Base-by-base conservation (phyloP, 352 stramenopile species). In the Halophytophthora polymorphica region DNA sequence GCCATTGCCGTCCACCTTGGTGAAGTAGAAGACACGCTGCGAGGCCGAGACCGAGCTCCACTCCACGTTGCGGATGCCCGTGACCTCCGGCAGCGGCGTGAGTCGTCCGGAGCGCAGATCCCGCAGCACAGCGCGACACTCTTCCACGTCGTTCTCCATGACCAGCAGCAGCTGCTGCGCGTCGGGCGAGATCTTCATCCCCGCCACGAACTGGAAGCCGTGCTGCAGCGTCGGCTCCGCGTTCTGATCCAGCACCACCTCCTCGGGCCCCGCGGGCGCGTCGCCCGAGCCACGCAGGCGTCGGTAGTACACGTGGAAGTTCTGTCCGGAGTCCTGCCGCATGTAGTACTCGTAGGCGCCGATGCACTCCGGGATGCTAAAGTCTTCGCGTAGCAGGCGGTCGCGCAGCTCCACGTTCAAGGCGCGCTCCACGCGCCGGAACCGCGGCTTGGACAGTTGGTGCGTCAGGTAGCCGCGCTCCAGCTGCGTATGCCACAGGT, bases 191-290 rank as follows among this genome's bases (percentile, higher is more conserved):
- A 91, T 77, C 58, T 94, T 94, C 64, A 94, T 90, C 36, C 62
- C 64, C 1, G 66, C 59, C 8, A 94, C 69, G 28, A 90, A 82
- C 41, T 86, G 79, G 55, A 86, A 92, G 0, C 64, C 64, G 33
- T 87, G 65, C 39, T 73, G 59, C n/a, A 87, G 57, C 42, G 70
- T 62, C 11, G 61, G 50, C 38, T 90, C 71, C 19, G 65, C 43
- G 58, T 94, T 94, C 64, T 90, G 81, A 56, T 94, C 67, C 13
- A 94, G 58, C 48, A 94, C 73, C 39, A 87, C 59, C 66, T 90
- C 58, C 42, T 87, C 70, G 7, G 34, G n/a, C 5, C n/a, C 25
- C 13, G 25, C 53, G 56, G 50, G 45, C 37, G 40, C 19, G 28
- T 49, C 45, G n/a, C 33, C 33, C 11, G 42, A 61, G 35, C 17